A percentile compares a stretch with the other conserved stretches of the same genome.
Conservation (phyloP, 169 alveolate species). For the Plasmodium vivax region DNA sequence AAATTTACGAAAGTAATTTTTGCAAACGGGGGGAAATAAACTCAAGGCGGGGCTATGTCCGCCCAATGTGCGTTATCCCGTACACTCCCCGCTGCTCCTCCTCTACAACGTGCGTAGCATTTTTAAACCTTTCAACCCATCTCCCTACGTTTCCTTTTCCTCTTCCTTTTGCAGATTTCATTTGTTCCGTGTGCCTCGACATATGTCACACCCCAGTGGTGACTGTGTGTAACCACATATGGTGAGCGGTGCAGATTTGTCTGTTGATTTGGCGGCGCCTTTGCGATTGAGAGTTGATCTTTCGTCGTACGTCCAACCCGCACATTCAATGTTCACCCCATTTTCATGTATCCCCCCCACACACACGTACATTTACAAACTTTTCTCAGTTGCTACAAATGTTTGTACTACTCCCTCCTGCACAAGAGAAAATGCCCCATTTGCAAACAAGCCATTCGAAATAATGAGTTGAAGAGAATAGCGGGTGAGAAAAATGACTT, state of each 20-base stretch:
- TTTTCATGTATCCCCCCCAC: not conserved
- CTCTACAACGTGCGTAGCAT: not conserved
- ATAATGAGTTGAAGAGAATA: slow-evolving; percentile 38
- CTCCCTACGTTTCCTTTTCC: not conserved
- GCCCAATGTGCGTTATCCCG: not conserved
- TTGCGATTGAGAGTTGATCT: not conserved
- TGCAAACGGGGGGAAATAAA: not conserved
- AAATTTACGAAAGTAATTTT: slow-evolving; percentile 48
- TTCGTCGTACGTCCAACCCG: not conserved
- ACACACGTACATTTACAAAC: not conserved
- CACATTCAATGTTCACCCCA: not conserved
- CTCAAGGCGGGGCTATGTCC: not conserved
- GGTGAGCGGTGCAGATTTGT: slow-evolving; percentile 29
- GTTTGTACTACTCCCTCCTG: slow-evolving; percentile 63
- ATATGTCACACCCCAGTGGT: slow-evolving; percentile 65
- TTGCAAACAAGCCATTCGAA: slow-evolving; percentile 39
- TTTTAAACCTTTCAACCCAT: not conserved
- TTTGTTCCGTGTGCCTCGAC: slow-evolving; percentile 74
- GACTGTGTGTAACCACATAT: slow-evolving; percentile 60
- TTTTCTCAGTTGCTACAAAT: slow-evolving; percentile 56
- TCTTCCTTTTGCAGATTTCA: slow-evolving; percentile 31
- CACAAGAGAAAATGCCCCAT: slow-evolving; percentile 69
- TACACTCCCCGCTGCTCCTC: too few species aligned
- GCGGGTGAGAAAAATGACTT: slow-evolving; percentile 22
- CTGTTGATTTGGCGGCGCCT: not conserved